Evolutionary conservation across 441 rosid genomes (phyloP).

Genomic region (Populus hybrid): DNA sequence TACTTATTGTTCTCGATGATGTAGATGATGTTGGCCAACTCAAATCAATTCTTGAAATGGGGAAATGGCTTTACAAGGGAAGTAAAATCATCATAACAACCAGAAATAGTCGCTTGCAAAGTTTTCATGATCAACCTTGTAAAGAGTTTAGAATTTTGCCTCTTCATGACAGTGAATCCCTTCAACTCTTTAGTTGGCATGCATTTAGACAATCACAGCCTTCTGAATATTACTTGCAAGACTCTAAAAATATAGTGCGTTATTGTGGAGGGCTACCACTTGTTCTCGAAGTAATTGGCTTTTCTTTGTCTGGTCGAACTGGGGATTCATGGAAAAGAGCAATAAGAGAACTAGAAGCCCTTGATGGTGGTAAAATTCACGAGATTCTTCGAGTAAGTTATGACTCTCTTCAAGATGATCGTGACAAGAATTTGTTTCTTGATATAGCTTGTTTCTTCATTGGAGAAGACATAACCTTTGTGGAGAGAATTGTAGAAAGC

Average conservation of each 20-base stretch:
- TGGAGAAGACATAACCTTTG: conserved; percentile 11
- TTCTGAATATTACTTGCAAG: neutral
- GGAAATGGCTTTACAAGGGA: conserved; percentile 18
- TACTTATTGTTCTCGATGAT: conserved; percentile 25
- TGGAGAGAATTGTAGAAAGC: conserved; percentile 8
- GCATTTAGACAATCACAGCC: conserved; percentile 16
- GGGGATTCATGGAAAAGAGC: conserved; percentile 27
- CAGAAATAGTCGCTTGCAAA: conserved; percentile 6
- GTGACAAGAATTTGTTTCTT: too few species aligned
- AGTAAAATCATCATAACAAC: conserved; percentile 23
- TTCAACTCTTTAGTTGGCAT: conserved; percentile 16
- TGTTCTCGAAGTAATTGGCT: conserved; percentile 14
- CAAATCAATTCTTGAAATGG: conserved; percentile 5
- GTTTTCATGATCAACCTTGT: neutral
- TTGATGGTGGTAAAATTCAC: conserved; percentile 12
- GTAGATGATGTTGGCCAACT: conserved; percentile 18
- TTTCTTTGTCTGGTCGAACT: conserved; percentile 11
- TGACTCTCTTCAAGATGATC: conserved; percentile 6
- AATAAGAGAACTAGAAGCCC: conserved; percentile 20
- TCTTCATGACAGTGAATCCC: conserved; percentile 6
- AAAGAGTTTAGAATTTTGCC: conserved; percentile 20
- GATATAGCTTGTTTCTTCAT: conserved; percentile 30
- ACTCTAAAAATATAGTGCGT: neutral
- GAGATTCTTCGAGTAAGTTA: conserved; percentile 12
- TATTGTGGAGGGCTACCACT: conserved; percentile 18